Evolutionary conservation across 1,284 basidiomycete species (phyloP), one percentile per base, ranked within the genome.

Genomic region (Erythrobasidium hasegawianum): DNA sequence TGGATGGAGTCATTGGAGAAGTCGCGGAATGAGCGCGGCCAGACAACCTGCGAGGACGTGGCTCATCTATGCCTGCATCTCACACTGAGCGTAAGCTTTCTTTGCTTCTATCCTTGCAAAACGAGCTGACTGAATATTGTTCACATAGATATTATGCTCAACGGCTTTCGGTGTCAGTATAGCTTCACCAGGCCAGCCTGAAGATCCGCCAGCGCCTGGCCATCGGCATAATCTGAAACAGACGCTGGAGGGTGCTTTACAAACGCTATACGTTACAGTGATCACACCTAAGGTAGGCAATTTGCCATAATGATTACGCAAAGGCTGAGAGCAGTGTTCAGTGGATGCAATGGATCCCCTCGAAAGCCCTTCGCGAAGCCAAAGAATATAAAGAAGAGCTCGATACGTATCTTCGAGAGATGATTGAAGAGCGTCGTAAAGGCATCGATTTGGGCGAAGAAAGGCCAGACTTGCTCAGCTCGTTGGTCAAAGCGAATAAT

Each of bases 1-100:
- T 82, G 82, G 80, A 80, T 82, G 64, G 71, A 75, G 13, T 40
- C 47, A n/a, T 41, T 70, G n/a, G 58, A 64, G 14, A 45, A 45
- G 14, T n/a, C 26, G 3, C n/a, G n/a, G 3, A 24, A 38, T 11
- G 55, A 10, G 45, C 16, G 29, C 24, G 29, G 29, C 8, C 22
- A 20, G 40, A 18, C 47, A 27, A 22, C 39, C 7, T 41, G 43
- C 29, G n/a, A 26, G 22, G 40, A 64, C 26, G 40, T 65, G 33
- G 39, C 38, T 20, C 57, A 65, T 13, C 16, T 58, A 11, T 58
- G 55, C 26, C 47, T 58, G 1, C 62, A 65, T 27, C 56, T 65
- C 10, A 29, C 62, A 0, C 62, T 65, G 9, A 40, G 55, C 45
- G 50, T 53, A 22, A 53, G 43, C 22, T 24, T 16, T 16, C n/a